phyloP scores from a whole-genome alignment of 306 rosid species.

The Datisca glomerata region DNA sequence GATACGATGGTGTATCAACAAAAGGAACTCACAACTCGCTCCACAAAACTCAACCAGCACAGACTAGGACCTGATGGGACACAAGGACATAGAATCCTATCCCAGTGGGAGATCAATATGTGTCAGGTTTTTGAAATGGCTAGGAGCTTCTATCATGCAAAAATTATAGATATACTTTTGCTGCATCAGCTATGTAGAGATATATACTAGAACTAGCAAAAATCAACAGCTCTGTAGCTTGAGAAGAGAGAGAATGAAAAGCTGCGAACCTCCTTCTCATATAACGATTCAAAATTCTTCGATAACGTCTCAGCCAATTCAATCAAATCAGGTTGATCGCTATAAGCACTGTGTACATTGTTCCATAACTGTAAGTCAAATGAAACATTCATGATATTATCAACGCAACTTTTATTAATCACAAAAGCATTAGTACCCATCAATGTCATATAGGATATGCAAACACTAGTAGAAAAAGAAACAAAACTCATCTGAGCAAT shows the following conservation, averaged over 20 bases:
- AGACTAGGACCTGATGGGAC: no score
- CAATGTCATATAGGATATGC: no score
- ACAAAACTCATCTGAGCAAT: no score
- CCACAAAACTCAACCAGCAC: no score
- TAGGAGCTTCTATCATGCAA: conserved; percentile 6
- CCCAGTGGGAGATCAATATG: no score
- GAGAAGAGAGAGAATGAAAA: conserved; percentile 3
- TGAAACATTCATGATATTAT: conserved; percentile 9
- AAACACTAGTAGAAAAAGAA: no score
- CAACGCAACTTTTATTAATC: no score
- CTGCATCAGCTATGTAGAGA: conserved; percentile 9
- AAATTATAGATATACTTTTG: not conserved
- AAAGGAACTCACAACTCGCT: no score
- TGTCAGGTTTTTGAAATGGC: no score
- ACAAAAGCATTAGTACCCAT: no score
- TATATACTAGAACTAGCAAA: not conserved
- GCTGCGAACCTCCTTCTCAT: conserved; percentile 58
- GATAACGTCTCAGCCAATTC: conserved; percentile 80
- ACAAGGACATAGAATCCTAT: no score
- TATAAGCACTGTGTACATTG: conserved; percentile 67
- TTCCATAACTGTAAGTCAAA: conserved; percentile 77
- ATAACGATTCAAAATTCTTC: conserved; percentile 55
- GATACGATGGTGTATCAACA: no score
- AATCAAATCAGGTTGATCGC: conserved; percentile 77
- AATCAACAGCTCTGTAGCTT: not conserved